Conservation (phyloP, 2,329 filamentous ascomycete species). For the Pseudocercospora cruenta region DNA sequence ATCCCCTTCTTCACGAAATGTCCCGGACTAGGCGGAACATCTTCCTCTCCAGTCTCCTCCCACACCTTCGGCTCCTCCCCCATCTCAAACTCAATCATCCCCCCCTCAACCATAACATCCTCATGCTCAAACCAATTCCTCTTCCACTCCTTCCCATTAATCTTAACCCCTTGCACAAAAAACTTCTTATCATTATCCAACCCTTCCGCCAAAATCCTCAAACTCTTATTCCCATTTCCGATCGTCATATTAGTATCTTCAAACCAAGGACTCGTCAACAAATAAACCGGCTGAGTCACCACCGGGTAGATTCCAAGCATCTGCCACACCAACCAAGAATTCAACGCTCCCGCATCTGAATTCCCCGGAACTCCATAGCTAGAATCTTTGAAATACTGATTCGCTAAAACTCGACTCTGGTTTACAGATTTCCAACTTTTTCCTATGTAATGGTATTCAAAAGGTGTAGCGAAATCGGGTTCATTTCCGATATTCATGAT, state of each 20-base stretch:
- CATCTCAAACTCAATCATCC: constrained; percentile 54
- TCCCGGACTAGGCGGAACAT: constrained; percentile 56
- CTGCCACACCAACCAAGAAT: constrained; percentile 38
- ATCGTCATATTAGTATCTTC: constrained; percentile 37
- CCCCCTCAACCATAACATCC: constrained; percentile 51
- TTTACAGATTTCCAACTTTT: constrained; percentile 38
- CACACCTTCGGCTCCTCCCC: constrained; percentile 46
- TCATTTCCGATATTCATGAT: constrained; percentile 44
- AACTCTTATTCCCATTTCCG: constrained; percentile 35
- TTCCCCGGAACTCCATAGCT: constrained; percentile 39
- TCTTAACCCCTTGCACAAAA: constrained; percentile 58
- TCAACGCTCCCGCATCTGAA: constrained; percentile 39
- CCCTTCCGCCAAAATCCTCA: constrained; percentile 54
- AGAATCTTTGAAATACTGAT: constrained; percentile 37
- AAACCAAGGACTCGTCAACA: constrained; percentile 34
- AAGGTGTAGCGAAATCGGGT: constrained; percentile 39
- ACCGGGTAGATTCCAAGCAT: constrained; percentile 42
- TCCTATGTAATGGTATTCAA: constrained; percentile 39
- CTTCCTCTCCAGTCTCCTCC: constrained; percentile 47
- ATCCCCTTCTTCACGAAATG: constrained; percentile 33
- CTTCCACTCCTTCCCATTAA: constrained; percentile 57
- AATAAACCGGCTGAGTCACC: constrained; percentile 42
- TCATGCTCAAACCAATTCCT: constrained; percentile 61
- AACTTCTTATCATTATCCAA: constrained; percentile 48
- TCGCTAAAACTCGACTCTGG: constrained; percentile 29